Percentiles rank a stretch among this genome's conserved stretches.
Evolutionary conservation across 495 filamentous ascomycete species (phyloP).

Genomic region (Xylaria nigripes): DNA sequence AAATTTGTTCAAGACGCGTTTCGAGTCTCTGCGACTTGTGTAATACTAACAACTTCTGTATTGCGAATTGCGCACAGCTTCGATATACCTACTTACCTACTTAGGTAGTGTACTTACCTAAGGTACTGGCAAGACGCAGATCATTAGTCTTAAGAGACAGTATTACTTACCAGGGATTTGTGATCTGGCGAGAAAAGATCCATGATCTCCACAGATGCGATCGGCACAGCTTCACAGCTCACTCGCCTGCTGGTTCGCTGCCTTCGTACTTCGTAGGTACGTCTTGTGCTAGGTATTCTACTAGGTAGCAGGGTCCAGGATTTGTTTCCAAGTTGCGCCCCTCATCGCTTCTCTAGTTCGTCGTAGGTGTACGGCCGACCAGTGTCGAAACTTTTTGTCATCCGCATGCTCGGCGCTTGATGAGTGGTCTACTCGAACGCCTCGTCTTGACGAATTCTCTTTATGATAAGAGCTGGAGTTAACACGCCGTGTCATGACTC

Average conservation of each 20-base stretch:
- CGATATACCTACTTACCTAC: neutral
- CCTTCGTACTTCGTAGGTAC: conserved; percentile 7
- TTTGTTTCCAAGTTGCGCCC: neutral
- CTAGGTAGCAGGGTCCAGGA: conserved; percentile 17
- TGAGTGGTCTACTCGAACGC: no score
- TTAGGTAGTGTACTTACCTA: no score
- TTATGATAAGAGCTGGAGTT: no score
- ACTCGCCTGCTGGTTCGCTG: neutral
- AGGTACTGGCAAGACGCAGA: neutral
- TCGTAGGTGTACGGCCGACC: no score
- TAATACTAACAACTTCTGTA: neutral
- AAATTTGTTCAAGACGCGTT: conserved; percentile 3
- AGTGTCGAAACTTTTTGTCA: no score
- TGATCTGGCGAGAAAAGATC: conserved; percentile 6
- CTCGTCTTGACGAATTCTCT: no score
- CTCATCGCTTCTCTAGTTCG: neutral
- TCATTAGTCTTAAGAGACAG: neutral
- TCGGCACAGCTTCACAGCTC: conserved; percentile 7
- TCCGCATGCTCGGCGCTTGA: no score
- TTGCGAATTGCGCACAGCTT: neutral
- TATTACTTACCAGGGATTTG: conserved; percentile 7
- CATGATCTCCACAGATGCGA: conserved; percentile 7
- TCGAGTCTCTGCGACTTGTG: neutral
- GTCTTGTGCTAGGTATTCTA: no score
- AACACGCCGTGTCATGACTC: neutral